Conservation (phyloP, 2,329 filamentous ascomycete genomes). For the Penicillium polonicum region DNA sequence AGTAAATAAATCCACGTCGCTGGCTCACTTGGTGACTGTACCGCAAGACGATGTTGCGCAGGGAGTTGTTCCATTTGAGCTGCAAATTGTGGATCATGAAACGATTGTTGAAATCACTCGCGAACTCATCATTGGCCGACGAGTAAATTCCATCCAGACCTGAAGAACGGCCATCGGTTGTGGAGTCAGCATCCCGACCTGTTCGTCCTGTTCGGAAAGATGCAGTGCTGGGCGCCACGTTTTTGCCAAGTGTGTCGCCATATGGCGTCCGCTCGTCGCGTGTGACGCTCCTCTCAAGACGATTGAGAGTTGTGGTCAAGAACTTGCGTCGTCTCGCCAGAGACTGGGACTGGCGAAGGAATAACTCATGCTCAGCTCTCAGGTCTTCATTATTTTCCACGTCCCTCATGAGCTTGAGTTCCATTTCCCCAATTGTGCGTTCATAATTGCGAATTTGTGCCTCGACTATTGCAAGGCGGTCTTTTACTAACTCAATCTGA, state of each 20-base stretch:
- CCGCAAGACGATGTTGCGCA: conserved; percentile 92
- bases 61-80: conserved; percentile 95
- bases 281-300: conserved; percentile 52
- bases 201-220: conserved; percentile 29
- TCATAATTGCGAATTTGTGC: conserved; percentile 75
- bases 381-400: conserved; percentile 49
- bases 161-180: conserved; percentile 55
- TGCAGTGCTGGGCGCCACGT: conserved; percentile 22
- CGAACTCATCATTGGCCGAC: conserved; percentile 73
- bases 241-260: conserved; percentile 41
- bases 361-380: conserved; percentile 48
- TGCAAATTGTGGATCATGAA: conserved; percentile 98
- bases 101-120: conserved; percentile 94
- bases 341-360: conserved; percentile 57
- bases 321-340: conserved; percentile 60
- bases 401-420: conserved; percentile 61
- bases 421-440: conserved; percentile 70
- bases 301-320: conserved; percentile 57
- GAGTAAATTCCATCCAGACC: conserved; percentile 61
- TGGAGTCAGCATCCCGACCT: conserved; percentile 40
- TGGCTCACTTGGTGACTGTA: conserved; percentile 98
- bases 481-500: conserved; percentile 79
- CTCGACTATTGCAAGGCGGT: conserved; percentile 74
- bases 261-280: conserved; percentile 49
- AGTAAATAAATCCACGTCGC: conserved; percentile 93